phyloP scores from a whole-genome alignment of 2,329 filamentous ascomycete genomes.

The Aureobasidium subglaciale region DNA sequence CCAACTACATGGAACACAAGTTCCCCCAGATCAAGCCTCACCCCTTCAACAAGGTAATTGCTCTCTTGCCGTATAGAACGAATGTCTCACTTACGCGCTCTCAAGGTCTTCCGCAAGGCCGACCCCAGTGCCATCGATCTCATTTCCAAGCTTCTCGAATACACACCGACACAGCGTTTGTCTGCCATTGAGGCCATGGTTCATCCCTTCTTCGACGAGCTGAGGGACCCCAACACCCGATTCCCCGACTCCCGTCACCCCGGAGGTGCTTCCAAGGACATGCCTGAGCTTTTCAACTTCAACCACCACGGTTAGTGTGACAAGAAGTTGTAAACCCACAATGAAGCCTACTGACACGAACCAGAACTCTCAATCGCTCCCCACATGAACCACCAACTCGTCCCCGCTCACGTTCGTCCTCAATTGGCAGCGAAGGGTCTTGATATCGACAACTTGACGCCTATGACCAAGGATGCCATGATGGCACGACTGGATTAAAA shows the following conservation, averaged over 20 bases:
- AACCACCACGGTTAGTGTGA: slow-evolving; percentile 71
- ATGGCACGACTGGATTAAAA: slow-evolving; percentile 84
- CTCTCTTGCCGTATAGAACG: background rate
- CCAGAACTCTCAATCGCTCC: slow-evolving; percentile 94
- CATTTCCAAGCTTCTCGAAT: slow-evolving; percentile 88
- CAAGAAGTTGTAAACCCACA: background rate
- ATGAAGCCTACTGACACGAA: slow-evolving; percentile 16
- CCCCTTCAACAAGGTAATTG: slow-evolving; percentile 79
- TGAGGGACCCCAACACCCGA: slow-evolving; percentile 83
- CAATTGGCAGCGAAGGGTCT: slow-evolving; percentile 66
- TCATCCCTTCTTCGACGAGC: slow-evolving; percentile 96
- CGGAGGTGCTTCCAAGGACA: slow-evolving; percentile 68
- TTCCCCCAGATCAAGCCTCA: slow-evolving; percentile 99
- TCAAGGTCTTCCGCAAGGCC: slow-evolving; percentile 87
- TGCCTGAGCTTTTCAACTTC: slow-evolving; percentile 89
- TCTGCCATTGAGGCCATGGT: slow-evolving; percentile 95
- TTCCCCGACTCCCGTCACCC: slow-evolving; percentile 91
- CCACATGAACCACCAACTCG: slow-evolving; percentile 76
- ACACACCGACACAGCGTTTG: slow-evolving; percentile 91
- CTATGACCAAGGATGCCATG: slow-evolving; percentile 91
- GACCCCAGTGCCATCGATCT: slow-evolving; percentile 88
- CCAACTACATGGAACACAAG: slow-evolving; percentile 99
- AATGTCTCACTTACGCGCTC: background rate
- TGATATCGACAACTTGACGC: slow-evolving; percentile 89
- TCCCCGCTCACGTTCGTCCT: slow-evolving; percentile 73